phyloP scores from a whole-genome alignment of 805 yeast species.

The Starmerella etchellsii region DNA sequence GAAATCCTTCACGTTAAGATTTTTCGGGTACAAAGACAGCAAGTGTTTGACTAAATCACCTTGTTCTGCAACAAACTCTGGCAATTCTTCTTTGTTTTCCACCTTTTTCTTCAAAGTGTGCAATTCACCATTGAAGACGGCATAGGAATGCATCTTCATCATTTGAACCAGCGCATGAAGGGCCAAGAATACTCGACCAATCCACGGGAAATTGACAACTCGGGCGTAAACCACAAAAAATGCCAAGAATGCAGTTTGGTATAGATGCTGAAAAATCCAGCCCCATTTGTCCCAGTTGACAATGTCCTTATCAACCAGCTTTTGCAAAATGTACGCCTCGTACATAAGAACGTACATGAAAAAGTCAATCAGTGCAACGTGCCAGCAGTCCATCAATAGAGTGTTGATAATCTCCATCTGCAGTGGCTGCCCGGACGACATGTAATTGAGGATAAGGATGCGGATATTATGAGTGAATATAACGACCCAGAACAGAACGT shows the following conservation, averaged over 20 bases:
- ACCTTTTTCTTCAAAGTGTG: conserved; percentile 24
- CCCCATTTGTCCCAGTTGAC: conserved; percentile 57
- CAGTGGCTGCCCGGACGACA: conserved; percentile 33
- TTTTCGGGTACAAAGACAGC: conserved; percentile 60
- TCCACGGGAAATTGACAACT: conserved; percentile 61
- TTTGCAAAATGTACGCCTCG: conserved; percentile 47
- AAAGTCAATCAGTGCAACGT: conserved; percentile 63
- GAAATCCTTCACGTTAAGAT: conserved; percentile 51
- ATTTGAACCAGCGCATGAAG: conserved; percentile 74
- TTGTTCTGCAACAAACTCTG: conserved; percentile 10
- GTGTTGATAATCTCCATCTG: conserved; percentile 44
- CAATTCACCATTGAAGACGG: conserved; percentile 81
- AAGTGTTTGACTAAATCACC: conserved; percentile 50
- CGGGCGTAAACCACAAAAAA: conserved; percentile 49
- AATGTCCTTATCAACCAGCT: conserved; percentile 32
- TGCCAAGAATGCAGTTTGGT: conserved; percentile 41
- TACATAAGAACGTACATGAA: conserved; percentile 61
- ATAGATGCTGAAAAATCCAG: conserved; percentile 44
- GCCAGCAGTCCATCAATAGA: conserved; percentile 47
- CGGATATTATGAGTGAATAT: conserved; percentile 26
- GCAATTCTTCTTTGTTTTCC: conserved; percentile 1
- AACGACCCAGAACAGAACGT: conserved; percentile 39
- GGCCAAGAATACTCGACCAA: conserved; percentile 71
- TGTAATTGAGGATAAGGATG: conserved; percentile 41
- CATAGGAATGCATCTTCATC: conserved; percentile 94